Conservation (phyloP, 2,329 filamentous ascomycete genomes). For the Ascochyta pisi region DNA sequence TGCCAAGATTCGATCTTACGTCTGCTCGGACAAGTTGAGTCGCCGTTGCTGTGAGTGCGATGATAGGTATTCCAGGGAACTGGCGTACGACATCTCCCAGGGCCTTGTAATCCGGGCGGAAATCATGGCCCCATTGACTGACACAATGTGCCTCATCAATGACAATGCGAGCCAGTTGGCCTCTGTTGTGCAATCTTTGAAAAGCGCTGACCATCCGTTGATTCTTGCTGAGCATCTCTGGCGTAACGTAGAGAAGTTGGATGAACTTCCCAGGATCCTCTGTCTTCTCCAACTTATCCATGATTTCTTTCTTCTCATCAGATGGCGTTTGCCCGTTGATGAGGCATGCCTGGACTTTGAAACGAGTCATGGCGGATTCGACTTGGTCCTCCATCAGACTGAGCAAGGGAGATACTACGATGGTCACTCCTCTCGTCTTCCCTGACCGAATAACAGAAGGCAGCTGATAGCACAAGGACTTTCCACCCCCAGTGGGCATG, state of each 20-base stretch:
- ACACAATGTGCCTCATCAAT: conserved; percentile 99
- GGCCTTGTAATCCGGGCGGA: conserved; percentile 92
- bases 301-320: conserved; percentile 69
- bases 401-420: conserved; percentile 92
- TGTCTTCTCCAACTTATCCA: conserved; percentile 66
- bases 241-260: conserved; percentile 92
- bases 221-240: conserved; percentile 94
- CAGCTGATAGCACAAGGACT: conserved; percentile 95
- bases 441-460: conserved; percentile 84
- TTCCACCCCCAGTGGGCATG: conserved; percentile 97
- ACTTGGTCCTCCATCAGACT: conserved; percentile 99
- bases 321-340: conserved; percentile 78
- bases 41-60: conserved; percentile 94
- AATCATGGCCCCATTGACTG: conserved; percentile 99
- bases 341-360: conserved; percentile 79
- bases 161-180: conserved; percentile 85
- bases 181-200: conserved; percentile 69
- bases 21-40: conserved; percentile 92
- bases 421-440: conserved; percentile 82
- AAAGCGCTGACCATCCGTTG: conserved; percentile 70
- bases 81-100: conserved; percentile 75
- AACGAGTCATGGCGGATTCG: conserved; percentile 70
- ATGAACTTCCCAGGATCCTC: conserved; percentile 77
- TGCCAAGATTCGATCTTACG: conserved; percentile 88
- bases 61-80: conserved; percentile 83